Evolutionary conservation across 257 asterid genomes (phyloP), one percentile per base, ranked within the genome.

Genomic region (Phtheirospermum japonicum): DNA sequence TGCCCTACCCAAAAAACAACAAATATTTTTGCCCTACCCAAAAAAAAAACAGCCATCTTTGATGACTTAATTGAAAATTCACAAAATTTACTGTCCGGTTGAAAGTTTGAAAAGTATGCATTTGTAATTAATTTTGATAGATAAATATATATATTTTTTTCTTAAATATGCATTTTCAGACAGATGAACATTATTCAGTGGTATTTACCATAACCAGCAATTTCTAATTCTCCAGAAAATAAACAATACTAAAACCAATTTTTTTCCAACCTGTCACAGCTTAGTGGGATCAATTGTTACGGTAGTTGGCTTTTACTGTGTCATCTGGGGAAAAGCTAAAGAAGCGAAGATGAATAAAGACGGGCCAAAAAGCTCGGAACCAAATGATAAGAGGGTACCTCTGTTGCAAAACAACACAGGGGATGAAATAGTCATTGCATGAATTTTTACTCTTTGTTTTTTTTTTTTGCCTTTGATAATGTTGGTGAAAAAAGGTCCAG

Each of bases 241-340:
- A 37, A 9, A 37, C 1, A 37, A 8, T 37, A 37, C 10, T 37
- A 43, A 14, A 45, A 14, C 6, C 26, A 8, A 2, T 34, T 33
- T 30, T 50, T 32, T 33, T 62, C 3, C n/a, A 17, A 58, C 34
- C 17, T 6, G 59, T 46, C 60, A 76, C 77, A 87, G 95, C 59
- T 52, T 82, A 69, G 19, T 82, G 0, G 95, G 95, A 69, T 81
- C 93, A 9, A 49, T 77, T 9, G 66, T 82, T 13, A 79, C 77
- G 16, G 69, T 82, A 26, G 67, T 65, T 4, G 95, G 95, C 0
- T 84, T 87, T 66, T 86, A 83, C 50, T 58, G 63, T 1, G 89
- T 83, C 12, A 51, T 86, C 65, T 86, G 87, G 95, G 95, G 93
- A 14, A 77, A 82, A 63, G 73, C 79, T 57, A 75, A 70, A 60